These are phyloP conservation scores for Solanum etuberosum DNA, from an alignment of 257 asterid genomes.

Conservation along the genomic window DNA sequence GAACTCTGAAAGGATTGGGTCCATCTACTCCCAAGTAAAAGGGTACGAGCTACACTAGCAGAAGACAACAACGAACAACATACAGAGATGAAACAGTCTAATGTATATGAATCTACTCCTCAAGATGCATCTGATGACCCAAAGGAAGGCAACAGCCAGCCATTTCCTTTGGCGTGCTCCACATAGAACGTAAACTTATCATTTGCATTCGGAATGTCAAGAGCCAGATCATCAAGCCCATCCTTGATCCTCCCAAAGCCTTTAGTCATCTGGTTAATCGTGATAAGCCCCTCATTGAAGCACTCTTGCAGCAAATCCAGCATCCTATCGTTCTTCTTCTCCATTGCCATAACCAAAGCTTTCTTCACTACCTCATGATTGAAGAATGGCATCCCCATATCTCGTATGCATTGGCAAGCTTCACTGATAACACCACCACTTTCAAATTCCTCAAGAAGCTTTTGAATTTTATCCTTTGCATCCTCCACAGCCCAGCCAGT, in stretches of 20 bases:
- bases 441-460: conserved; percentile 92
- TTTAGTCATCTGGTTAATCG: conserved; percentile 88
- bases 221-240: conserved; percentile 89
- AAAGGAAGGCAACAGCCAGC: conserved; percentile 53
- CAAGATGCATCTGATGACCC: conserved; percentile 4
- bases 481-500: conserved; percentile 99
- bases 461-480: conserved; percentile 89
- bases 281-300: conserved; percentile 79
- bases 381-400: conserved; percentile 85
- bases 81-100: conserved; percentile 5
- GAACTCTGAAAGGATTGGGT: conserved; percentile 4
- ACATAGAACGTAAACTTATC: conserved; percentile 59
- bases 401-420: conserved; percentile 96
- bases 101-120: conserved; percentile 14
- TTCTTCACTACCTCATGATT: conserved; percentile 96
- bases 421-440: conserved; percentile 80
- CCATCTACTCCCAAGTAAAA: conserved; percentile 2
- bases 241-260: conserved; percentile 83
- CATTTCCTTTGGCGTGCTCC: conserved; percentile 43
- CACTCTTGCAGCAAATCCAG: conserved; percentile 70
- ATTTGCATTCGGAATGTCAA: conserved; percentile 84
- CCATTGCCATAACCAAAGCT: conserved; percentile 99
- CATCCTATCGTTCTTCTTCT: conserved; percentile 92
- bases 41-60: not conserved
- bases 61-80: conserved; percentile 4